Conservation (phyloP, 1,284 basidiomycete genomes). For the Ganoderma multipileum region DNA sequence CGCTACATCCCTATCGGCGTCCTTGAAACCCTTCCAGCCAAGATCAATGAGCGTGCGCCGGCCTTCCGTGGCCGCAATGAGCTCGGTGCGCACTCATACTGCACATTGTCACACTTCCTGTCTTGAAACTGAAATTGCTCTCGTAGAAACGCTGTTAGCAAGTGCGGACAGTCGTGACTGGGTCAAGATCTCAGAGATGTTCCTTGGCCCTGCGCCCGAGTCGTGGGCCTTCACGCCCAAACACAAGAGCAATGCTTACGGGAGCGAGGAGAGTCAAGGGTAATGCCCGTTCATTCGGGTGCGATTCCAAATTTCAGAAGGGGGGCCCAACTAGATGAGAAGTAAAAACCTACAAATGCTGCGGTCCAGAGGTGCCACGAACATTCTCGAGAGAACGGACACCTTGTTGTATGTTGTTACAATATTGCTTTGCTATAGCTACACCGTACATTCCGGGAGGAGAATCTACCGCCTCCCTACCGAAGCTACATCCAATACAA, state of each 20-base stretch:
- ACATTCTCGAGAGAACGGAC: constrained; percentile 7
- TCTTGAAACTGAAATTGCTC: not conserved
- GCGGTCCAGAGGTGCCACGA: not conserved
- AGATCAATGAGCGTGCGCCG: constrained; percentile 91
- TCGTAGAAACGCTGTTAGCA: constrained; percentile 81
- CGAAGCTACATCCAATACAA: not conserved
- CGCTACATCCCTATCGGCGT: constrained; percentile 95
- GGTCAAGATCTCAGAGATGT: constrained; percentile 97
- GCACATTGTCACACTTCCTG: not conserved
- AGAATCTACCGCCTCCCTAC: not conserved
- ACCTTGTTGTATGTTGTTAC: constrained; percentile 12
- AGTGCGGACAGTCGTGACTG: constrained; percentile 89
- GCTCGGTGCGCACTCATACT: constrained; percentile 61
- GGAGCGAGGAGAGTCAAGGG: constrained; percentile 59
- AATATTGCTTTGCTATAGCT: constrained; percentile 21
- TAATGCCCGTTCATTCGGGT: constrained; percentile 16
- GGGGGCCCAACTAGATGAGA: not conserved
- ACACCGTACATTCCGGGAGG: constrained; percentile 4
- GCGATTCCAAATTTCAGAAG: not conserved
- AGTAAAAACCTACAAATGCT: not conserved
- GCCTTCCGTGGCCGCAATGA: constrained; percentile 88
- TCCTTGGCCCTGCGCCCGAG: constrained; percentile 77
- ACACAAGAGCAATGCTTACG: constrained; percentile 75
- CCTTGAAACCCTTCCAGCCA: constrained; percentile 83
- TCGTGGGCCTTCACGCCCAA: constrained; percentile 76